Conservation (phyloP, 805 yeast genomes). For the Schizosaccharomyces octosporus region DNA sequence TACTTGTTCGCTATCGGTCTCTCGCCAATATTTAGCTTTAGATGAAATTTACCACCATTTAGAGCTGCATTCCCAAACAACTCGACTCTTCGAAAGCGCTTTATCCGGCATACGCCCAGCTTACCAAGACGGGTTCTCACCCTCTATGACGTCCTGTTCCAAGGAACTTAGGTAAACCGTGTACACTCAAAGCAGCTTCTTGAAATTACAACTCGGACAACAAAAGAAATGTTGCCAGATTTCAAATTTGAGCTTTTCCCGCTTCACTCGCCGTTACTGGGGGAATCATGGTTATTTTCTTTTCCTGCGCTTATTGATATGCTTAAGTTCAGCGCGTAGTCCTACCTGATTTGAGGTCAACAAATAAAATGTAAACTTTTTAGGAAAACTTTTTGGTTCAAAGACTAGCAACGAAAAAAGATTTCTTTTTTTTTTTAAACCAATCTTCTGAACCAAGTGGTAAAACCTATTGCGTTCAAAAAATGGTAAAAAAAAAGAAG, state of each 20-base stretch:
- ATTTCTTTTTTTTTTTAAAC: no score
- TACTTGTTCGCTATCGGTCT: conserved; percentile 25
- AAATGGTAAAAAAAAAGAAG: background rate
- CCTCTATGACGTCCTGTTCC: conserved; percentile 21
- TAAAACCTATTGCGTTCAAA: background rate
- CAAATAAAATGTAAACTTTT: conserved; percentile 11
- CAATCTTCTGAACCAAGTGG: background rate
- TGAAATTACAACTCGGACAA: conserved; percentile 19
- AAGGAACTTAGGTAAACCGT: conserved; percentile 17
- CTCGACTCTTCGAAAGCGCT: conserved; percentile 16
- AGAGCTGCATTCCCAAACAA: conserved; percentile 22
- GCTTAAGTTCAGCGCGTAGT: conserved; percentile 22
- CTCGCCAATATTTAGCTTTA: conserved; percentile 24
- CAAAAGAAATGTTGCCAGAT: conserved; percentile 14
- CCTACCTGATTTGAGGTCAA: conserved; percentile 16
- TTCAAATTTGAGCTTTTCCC: conserved; percentile 21
- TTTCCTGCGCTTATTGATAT: conserved; percentile 22
- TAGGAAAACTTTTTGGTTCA: no score
- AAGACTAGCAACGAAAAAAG: no score
- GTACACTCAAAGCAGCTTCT: conserved; percentile 15
- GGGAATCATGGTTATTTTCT: conserved; percentile 24
- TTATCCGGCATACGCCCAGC: conserved; percentile 13
- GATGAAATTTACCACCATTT: conserved; percentile 19
- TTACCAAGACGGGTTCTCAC: conserved; percentile 19
- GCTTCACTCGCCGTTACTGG: conserved; percentile 22